These are phyloP conservation scores for Mucor sp. DNA, from an alignment of 371 early-diverging fungal species.

Conservation along the genomic window DNA sequence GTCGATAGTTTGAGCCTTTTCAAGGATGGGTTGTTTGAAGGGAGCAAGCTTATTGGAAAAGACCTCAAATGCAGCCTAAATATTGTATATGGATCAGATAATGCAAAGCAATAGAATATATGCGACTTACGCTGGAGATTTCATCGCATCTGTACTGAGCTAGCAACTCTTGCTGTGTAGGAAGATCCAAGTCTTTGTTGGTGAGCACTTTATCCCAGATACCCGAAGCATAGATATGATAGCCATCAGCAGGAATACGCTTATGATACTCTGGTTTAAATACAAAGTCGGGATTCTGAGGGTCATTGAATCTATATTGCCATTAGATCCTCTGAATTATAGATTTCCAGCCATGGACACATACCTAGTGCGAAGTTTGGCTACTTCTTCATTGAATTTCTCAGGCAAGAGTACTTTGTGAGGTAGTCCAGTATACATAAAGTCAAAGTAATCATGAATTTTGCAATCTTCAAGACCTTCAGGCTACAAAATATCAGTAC, in stretches of 20 bases:
- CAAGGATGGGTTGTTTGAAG: constrained; percentile 69
- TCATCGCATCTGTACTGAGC: constrained; percentile 99
- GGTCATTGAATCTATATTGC: constrained; percentile 70
- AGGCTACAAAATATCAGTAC: constrained; percentile 51
- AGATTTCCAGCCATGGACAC: no score
- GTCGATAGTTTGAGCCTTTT: constrained; percentile 75
- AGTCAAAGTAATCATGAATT: constrained; percentile 91
- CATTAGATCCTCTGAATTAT: background rate
- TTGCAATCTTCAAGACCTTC: constrained; percentile 76
- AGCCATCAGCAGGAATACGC: constrained; percentile 94
- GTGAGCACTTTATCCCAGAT: constrained; percentile 94
- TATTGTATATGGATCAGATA: background rate
- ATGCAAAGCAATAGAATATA: background rate
- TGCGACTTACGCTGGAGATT: constrained; percentile 67
- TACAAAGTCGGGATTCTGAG: constrained; percentile 69
- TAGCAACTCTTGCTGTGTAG: constrained; percentile 95
- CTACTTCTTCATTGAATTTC: constrained; percentile 78
- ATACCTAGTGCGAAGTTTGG: constrained; percentile 70
- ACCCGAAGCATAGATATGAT: constrained; percentile 83
- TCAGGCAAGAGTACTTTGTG: constrained; percentile 89
- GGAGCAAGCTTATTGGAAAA: constrained; percentile 65
- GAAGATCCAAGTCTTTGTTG: constrained; percentile 95
- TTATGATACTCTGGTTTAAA: constrained; percentile 89
- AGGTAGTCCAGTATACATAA: constrained; percentile 87
- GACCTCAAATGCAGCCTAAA: constrained; percentile 63